Conservation (phyloP, 2,329 filamentous ascomycete species). For the Exophiala mesophila region DNA sequence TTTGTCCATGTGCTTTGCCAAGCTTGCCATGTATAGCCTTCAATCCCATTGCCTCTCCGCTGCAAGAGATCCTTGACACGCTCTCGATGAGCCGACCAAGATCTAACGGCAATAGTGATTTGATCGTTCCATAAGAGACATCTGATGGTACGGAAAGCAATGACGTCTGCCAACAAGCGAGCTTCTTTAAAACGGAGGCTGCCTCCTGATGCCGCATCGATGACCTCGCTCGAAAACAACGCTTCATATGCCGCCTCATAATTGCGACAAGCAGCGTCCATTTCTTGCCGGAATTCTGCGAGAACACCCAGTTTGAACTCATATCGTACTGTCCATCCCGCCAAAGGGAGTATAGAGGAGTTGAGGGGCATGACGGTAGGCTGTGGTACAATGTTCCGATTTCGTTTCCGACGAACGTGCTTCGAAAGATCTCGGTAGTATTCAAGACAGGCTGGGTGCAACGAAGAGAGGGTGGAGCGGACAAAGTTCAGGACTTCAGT, state of each 20-base stretch:
- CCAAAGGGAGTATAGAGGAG: constrained; percentile 75
- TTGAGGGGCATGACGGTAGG: constrained; percentile 82
- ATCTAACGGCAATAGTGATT: constrained; percentile 71
- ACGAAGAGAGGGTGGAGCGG: constrained; percentile 63
- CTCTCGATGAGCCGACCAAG: constrained; percentile 73
- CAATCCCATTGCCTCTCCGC: constrained; percentile 74
- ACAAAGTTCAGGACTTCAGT: constrained; percentile 70
- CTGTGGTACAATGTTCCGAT: constrained; percentile 69
- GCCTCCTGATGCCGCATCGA: constrained; percentile 87
- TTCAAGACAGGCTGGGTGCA: constrained; percentile 73
- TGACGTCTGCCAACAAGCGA: constrained; percentile 75
- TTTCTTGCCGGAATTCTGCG: constrained; percentile 88
- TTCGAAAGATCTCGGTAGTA: constrained; percentile 95
- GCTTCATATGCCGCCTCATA: constrained; percentile 84
- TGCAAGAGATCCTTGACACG: constrained; percentile 74
- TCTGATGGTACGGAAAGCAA: constrained; percentile 74
- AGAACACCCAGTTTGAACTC: constrained; percentile 90
- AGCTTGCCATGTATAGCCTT: constrained; percentile 88
- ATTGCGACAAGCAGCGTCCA: constrained; percentile 78
- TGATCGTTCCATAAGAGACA: constrained; percentile 77
- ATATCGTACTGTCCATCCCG: constrained; percentile 90
- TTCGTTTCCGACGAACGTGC: constrained; percentile 81
- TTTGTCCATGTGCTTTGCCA: constrained; percentile 76
- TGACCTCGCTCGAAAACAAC: constrained; percentile 73
- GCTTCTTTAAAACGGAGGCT: constrained; percentile 86